phyloP scores from a whole-genome alignment of 352 stramenopile genomes.

The Pythium coloratum region DNA sequence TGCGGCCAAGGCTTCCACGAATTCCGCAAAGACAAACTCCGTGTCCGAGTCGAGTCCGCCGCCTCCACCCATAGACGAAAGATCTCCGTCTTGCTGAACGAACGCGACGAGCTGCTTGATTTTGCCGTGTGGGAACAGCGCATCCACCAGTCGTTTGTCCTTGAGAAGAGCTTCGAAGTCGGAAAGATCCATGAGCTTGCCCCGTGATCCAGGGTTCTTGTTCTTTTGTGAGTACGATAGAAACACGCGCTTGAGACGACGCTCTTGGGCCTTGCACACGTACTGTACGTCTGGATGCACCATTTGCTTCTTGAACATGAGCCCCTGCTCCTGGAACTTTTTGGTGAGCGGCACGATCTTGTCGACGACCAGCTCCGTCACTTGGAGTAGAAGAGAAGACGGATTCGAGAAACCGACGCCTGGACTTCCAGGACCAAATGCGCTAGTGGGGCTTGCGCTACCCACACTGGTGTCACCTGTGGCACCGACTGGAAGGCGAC shows the following conservation, averaged over 20 bases:
- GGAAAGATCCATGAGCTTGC: constrained; percentile 68
- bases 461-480: background rate
- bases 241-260: constrained; percentile 78
- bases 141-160: constrained; percentile 65
- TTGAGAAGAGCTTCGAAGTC: constrained; percentile 78
- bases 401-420: constrained; percentile 8
- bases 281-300: constrained; percentile 73
- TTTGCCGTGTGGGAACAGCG: constrained; percentile 64
- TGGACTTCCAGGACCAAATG: constrained; percentile 14
- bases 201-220: constrained; percentile 67
- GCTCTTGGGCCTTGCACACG: constrained; percentile 75
- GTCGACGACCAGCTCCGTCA: constrained; percentile 63
- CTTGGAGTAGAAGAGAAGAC: constrained; percentile 37
- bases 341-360: constrained; percentile 70
- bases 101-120: constrained; percentile 82
- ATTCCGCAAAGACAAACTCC: constrained; percentile 82
- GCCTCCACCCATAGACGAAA: constrained; percentile 34
- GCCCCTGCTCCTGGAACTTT: constrained; percentile 76
- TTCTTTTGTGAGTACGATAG: constrained; percentile 68
- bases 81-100: constrained; percentile 75
- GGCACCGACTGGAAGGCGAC: background rate
- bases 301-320: constrained; percentile 88
- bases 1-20: constrained; percentile 67
- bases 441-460: constrained; percentile 1
- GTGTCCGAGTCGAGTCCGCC: constrained; percentile 58